A percentile compares a stretch with the other conserved stretches of the same genome.
Conservation (phyloP, 208 protist species). For the Crithidia bombi region DNA sequence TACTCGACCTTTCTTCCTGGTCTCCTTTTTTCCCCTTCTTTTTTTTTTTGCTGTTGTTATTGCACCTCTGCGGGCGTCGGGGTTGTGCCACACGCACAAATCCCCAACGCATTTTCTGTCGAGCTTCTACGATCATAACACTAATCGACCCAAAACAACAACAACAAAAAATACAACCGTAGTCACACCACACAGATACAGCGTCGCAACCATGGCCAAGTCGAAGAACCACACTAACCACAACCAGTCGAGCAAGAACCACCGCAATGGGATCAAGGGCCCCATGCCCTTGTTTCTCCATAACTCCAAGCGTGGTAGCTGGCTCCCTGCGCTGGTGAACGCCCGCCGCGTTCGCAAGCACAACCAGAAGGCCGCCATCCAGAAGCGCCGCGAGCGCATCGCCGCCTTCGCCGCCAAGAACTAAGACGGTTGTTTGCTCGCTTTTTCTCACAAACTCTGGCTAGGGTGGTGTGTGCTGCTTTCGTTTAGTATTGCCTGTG, state of each 20-base stretch:
- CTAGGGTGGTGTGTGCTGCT: not conserved
- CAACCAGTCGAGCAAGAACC: slow-evolving; percentile 93
- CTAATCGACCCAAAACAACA: not conserved
- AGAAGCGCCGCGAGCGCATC: slow-evolving; percentile 77
- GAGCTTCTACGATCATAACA: not conserved
- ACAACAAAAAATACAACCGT: not conserved
- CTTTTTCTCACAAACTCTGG: no score
- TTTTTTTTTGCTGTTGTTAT: no score
- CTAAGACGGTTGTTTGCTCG: slow-evolving; percentile 12
- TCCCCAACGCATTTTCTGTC: not conserved
- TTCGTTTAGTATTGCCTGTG: slow-evolving; percentile 11
- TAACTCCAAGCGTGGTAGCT: slow-evolving; percentile 84
- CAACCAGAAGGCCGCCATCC: slow-evolving; percentile 87
- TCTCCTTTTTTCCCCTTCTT: no score
- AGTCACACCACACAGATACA: slow-evolving; percentile 27
- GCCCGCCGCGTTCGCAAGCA: slow-evolving; percentile 85
- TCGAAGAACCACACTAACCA: slow-evolving; percentile 95
- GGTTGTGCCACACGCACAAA: no score
- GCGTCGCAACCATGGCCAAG: slow-evolving; percentile 80
- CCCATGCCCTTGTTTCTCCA: slow-evolving; percentile 70
- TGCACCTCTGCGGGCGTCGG: no score
- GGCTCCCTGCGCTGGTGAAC: slow-evolving; percentile 84
- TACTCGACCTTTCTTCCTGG: no score
- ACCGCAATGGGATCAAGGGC: slow-evolving; percentile 92
- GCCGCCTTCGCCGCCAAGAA: slow-evolving; percentile 56